phyloP scores from a whole-genome alignment of 192 early-diverging fungal genomes.

The Gryganskiella cystojenkinii region DNA sequence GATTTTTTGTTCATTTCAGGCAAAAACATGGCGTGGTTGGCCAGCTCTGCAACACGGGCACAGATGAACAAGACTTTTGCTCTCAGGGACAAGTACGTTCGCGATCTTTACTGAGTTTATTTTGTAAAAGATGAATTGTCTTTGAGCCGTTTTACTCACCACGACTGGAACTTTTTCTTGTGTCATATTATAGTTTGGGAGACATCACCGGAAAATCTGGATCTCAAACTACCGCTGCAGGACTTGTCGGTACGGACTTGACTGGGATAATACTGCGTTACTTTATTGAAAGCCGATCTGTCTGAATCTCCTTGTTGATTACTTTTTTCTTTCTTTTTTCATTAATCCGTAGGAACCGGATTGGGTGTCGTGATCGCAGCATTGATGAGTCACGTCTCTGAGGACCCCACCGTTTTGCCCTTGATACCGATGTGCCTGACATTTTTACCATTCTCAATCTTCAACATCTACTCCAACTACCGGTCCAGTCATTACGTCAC shows the following conservation, averaged over 20 bases:
- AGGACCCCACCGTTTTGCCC: slow-evolving; percentile 41
- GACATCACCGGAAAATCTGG: slow-evolving; percentile 88
- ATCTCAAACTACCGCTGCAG: slow-evolving; percentile 85
- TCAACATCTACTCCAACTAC: slow-evolving; percentile 81
- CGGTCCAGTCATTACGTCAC: slow-evolving; percentile 72
- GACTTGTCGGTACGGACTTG: slow-evolving; percentile 78
- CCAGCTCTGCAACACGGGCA: slow-evolving; percentile 81
- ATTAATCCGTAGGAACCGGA: slow-evolving; percentile 39
- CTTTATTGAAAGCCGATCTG: neutral
- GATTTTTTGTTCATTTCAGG: slow-evolving; percentile 42
- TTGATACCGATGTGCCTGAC: slow-evolving; percentile 68
- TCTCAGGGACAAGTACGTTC: slow-evolving; percentile 70
- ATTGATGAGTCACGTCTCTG: slow-evolving; percentile 54
- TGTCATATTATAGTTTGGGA: slow-evolving; percentile 62
- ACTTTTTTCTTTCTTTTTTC: neutral
- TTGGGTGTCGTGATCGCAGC: slow-evolving; percentile 56
- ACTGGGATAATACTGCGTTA: too few species aligned
- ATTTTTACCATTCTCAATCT: slow-evolving; percentile 75
- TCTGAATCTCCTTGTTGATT: neutral
- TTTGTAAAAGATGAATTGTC: too few species aligned
- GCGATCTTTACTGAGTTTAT: neutral
- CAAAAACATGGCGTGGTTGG: slow-evolving; percentile 89
- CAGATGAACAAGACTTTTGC: slow-evolving; percentile 85
- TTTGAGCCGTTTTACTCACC: neutral
- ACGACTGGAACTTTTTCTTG: neutral